These are phyloP conservation scores for Epichloe gansuensis DNA, from an alignment of 2,329 filamentous ascomycete genomes.

Conservation along the genomic window DNA sequence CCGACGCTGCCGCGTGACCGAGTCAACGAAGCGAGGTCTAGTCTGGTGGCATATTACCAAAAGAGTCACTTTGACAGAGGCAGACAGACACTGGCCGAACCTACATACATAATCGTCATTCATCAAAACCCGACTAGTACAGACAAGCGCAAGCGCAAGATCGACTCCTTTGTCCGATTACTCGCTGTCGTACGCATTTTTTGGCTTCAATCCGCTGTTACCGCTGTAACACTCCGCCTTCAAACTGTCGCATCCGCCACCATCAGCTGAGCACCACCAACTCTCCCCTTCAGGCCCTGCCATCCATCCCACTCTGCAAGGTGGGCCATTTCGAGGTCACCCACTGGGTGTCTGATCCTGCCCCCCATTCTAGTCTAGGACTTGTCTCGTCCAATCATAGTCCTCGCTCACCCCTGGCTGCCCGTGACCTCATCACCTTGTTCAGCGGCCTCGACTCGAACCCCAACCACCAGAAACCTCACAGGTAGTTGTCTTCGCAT, in stretches of 20 bases:
- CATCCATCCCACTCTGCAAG: conserved; percentile 1
- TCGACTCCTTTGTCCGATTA: not conserved
- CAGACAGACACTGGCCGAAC: not conserved
- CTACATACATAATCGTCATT: not conserved
- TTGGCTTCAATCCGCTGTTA: not conserved
- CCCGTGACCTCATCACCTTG: conserved; percentile 16
- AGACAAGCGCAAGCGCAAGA: not conserved
- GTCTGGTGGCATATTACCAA: not conserved
- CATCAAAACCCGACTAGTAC: not conserved
- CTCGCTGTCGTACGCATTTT: not conserved
- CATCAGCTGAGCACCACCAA: conserved; percentile 3
- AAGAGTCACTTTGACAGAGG: not conserved
- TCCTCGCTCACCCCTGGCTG: conserved; percentile 5
- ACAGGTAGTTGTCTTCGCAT: not conserved
- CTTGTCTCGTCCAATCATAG: conserved; percentile 10
- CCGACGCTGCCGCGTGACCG: conserved; percentile 3
- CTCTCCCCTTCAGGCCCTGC: not conserved
- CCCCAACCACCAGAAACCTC: conserved; percentile 1
- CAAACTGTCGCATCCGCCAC: not conserved
- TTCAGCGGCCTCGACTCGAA: conserved; percentile 6
- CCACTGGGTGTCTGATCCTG: conserved; percentile 6
- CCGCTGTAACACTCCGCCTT: not conserved
- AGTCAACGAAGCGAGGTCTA: not conserved
- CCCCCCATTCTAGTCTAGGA: not conserved
- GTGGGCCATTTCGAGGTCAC: not conserved